phyloP scores from a whole-genome alignment of 176 grass and related monocot genomes.

The Zizania latifolia region DNA sequence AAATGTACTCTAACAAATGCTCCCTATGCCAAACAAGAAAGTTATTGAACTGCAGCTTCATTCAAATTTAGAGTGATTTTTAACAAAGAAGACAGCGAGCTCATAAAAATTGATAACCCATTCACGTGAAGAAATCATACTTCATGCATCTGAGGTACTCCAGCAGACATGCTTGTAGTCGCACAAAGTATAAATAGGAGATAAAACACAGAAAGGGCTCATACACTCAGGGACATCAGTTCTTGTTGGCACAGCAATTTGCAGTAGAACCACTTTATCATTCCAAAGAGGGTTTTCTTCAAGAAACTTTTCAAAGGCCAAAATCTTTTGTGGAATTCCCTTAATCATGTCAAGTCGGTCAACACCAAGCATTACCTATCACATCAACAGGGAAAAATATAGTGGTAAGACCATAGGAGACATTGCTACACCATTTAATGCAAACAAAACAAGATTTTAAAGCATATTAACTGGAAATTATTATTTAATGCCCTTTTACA shows the following conservation, averaged over 20 bases:
- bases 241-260: constrained; percentile 99
- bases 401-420: not conserved
- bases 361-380: constrained; percentile 98
- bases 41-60: not conserved
- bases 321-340: constrained; percentile 99
- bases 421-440: not conserved
- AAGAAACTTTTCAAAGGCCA: constrained; percentile 99
- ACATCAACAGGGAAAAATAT: constrained; percentile 24
- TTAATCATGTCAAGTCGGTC: constrained; percentile 99
- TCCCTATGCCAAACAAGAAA: too few relatives aligned
- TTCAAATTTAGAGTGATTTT: not conserved
- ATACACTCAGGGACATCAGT: constrained; percentile 98
- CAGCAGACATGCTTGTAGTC: not conserved
- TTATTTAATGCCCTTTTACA: not conserved
- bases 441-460: not conserved
- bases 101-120: not conserved
- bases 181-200: not conserved
- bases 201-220: constrained; percentile 25
- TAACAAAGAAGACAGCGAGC: not conserved
- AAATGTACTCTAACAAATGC: too few relatives aligned
- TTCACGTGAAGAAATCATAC: not conserved
- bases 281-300: constrained; percentile 86
- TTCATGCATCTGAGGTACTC: not conserved
- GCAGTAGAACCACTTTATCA: constrained; percentile 86
- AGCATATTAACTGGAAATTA: not conserved